Evolutionary conservation across 1,284 basidiomycete species (phyloP).

Genomic region (Bondarzewia mesenterica): DNA sequence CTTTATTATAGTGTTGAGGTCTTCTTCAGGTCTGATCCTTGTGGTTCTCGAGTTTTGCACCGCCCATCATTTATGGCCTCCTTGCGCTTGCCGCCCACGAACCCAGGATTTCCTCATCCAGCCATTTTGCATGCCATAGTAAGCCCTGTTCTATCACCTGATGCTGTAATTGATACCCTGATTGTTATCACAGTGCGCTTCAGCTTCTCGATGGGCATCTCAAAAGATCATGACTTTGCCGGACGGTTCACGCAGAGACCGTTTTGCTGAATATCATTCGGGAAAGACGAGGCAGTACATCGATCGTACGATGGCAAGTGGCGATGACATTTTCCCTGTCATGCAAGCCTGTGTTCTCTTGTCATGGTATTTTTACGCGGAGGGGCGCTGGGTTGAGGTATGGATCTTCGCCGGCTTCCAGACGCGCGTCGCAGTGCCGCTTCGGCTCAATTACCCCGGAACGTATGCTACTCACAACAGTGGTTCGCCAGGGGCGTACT

Average conservation of each 20-base stretch:
- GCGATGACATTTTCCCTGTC: conserved; percentile 75
- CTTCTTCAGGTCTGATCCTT: conserved; percentile 79
- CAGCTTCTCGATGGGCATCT: conserved; percentile 73
- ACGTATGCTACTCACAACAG: conserved; percentile 64
- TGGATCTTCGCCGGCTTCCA: conserved; percentile 85
- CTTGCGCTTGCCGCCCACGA: conserved; percentile 66
- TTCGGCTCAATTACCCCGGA: conserved; percentile 75
- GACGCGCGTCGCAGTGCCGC: conserved; percentile 75
- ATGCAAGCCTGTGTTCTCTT: conserved; percentile 79
- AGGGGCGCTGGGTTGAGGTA: conserved; percentile 83
- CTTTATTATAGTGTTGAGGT: conserved; percentile 52
- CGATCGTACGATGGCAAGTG: conserved; percentile 77
- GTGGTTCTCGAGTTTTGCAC: conserved; percentile 72
- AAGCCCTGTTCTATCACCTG: conserved; percentile 11
- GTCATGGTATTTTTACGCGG: conserved; percentile 83
- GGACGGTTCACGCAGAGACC: conserved; percentile 67
- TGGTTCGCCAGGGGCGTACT: conserved; percentile 63
- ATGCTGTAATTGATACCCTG: conserved; percentile 5
- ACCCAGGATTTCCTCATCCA: conserved; percentile 73
- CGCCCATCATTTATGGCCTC: conserved; percentile 70
- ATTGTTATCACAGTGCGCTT: conserved; percentile 54
- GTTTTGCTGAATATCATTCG: conserved; percentile 79
- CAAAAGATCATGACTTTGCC: conserved; percentile 55
- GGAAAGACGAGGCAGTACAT: conserved; percentile 77
- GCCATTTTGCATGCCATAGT: conserved; percentile 79